Conservation (phyloP, 179 eudicot species). For the Pouteria campechiana region DNA sequence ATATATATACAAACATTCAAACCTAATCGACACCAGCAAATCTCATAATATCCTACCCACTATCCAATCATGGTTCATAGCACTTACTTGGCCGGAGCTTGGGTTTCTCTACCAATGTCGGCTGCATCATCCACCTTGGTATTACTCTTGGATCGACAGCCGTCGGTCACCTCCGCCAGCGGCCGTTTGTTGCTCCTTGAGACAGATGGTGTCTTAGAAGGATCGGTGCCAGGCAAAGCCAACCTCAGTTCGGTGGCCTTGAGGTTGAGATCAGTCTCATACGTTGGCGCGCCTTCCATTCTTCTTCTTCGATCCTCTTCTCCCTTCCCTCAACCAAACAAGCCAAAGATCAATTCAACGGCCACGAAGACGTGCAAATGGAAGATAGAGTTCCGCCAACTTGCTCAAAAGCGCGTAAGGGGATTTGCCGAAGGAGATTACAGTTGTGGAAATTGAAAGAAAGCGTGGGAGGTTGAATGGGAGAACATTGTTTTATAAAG, state of each 20-base stretch:
- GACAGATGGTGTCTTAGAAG: slow-evolving; percentile 7
- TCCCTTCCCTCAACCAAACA: too few relatives aligned
- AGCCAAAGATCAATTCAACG: too few relatives aligned
- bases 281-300: slow-evolving; percentile 4
- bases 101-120: slow-evolving; percentile 2
- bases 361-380: too few relatives aligned
- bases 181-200: slow-evolving; percentile 31
- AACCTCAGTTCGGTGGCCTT: slow-evolving; percentile 50
- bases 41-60: background rate
- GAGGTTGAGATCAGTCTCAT: slow-evolving; percentile 26
- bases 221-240: slow-evolving; percentile 41
- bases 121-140: slow-evolving; percentile 4
- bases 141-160: slow-evolving; percentile 2
- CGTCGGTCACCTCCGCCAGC: slow-evolving; percentile 13
- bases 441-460: too few relatives aligned
- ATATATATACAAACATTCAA: background rate
- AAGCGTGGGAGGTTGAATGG: too few relatives aligned
- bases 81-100: slow-evolving; percentile 48
- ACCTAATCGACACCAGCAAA: too few relatives aligned
- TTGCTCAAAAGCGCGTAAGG: too few relatives aligned
- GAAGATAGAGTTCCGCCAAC: too few relatives aligned
- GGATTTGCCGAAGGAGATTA: too few relatives aligned
- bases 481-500: too few relatives aligned
- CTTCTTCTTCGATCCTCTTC: too few relatives aligned
- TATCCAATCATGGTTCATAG: background rate